phyloP scores from a whole-genome alignment of 495 filamentous ascomycete species.

The Gamarada debralockiae region DNA sequence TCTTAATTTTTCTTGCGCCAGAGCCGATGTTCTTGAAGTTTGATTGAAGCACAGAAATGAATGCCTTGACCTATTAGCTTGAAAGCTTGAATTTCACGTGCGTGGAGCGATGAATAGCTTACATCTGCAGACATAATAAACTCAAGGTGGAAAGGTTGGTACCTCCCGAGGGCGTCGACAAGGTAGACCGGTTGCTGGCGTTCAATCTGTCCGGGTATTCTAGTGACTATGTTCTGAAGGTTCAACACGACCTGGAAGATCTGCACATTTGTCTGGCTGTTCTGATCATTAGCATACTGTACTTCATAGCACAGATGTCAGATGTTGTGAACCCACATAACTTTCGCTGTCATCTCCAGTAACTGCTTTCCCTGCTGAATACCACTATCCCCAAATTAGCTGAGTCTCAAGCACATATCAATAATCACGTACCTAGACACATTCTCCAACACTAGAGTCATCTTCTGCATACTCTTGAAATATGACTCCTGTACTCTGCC shows the following conservation, averaged over 20 bases:
- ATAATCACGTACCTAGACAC: constrained; percentile 12
- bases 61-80: too few relatives aligned
- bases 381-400: constrained; percentile 17
- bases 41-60: constrained; percentile 15
- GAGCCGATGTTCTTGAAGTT: constrained; percentile 20
- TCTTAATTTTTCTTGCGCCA: constrained; percentile 17
- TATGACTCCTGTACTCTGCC: constrained; percentile 13
- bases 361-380: constrained; percentile 18
- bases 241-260: constrained; percentile 25
- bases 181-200: constrained; percentile 31
- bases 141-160: constrained; percentile 27
- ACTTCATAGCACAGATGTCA: too few relatives aligned
- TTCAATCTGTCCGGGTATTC: constrained; percentile 27
- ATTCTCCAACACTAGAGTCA: constrained; percentile 9
- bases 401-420: neutral
- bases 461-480: constrained; percentile 14
- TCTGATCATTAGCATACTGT: too few relatives aligned
- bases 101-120: too few relatives aligned
- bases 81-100: too few relatives aligned
- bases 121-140: constrained; percentile 26
- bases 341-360: constrained; percentile 12
- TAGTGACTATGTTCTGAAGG: constrained; percentile 23
- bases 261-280: constrained; percentile 21
- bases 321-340: constrained; percentile 4
- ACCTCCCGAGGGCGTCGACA: constrained; percentile 25